Evolutionary conservation across 208 protist genomes (phyloP), one percentile per base, ranked within the genome.

Genomic region (Leishmania guyanensis): DNA sequence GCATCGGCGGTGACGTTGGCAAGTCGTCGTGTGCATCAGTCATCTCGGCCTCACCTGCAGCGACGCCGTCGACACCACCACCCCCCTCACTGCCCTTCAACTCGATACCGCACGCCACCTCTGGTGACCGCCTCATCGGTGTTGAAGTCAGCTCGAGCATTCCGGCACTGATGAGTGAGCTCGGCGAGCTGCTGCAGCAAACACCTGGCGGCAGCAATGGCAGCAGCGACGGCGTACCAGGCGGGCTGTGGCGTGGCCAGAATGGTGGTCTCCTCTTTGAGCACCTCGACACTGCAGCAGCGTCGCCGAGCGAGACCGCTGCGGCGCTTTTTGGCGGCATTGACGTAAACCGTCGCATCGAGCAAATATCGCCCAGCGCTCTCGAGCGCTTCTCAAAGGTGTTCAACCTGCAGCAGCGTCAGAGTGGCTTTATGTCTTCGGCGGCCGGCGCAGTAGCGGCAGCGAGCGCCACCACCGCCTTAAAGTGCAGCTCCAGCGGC

Each of bases 261-360:
- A 83, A 86, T 36, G 85, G 85, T 1, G 85, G 85, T 5, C 62
- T 89, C 9, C 77, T 89, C 33, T 86, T 89, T 39, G 85, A 86
- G 53, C 68, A 85, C 43, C 20, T 81, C 12, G 82, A 85, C 6
- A 54, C 43, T 22, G 33, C 60, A 12, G 62, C 58, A n/a, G 68
- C 77, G 14, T 71, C 56, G 36, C 36, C 17, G 20, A 66, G 4
- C 2, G 83, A 79, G 39, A 65, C 75, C 0, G 46, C 72, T 0
- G 73, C 78, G 16, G 83, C 75, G 54, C 51, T 76, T 26, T 81
- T 75, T n/a, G 60, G 70, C n/a, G 82, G 78, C 64, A 51, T 72
- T 3, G 82, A 85, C 20, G 76, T 75, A 17, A 81, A 62, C 22
- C 82, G 77, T 3, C 76, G 77, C 48, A n/a, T 81, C 20, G 82